Evolutionary conservation across 306 rosid species (phyloP), one percentile per base, ranked within the genome.

Genomic region (Argentina anserina): DNA sequence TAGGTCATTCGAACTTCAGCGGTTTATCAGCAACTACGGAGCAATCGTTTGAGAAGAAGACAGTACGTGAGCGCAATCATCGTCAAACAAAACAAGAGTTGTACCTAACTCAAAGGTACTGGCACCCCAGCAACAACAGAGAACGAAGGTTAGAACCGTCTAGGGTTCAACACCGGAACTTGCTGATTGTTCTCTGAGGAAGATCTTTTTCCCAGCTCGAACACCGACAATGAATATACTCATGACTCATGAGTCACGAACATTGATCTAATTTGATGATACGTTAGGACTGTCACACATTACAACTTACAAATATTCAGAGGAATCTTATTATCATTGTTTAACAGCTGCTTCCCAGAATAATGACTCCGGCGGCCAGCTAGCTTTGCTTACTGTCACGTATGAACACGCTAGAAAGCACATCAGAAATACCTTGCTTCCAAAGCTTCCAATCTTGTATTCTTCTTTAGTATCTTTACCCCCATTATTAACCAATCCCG

Each of bases 371-470:
- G 10, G 80, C 78, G 74, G 79, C 80, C 75, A 86, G 52, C 65
- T 59, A 26, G 62, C 40, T 72, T 67, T 69, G 33, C 72, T 11
- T 65, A 23, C 42, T 65, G 33, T 49, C 64, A 67, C 31, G 69
- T 79, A 76, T 85, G 92, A 87, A 87, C 79, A 26, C 80, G 2
- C 62, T 43, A 67, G 71, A 79, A 81, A 49, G 78, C 31, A 14
- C 34, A 37, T 34, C 14, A 72, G 65, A 85, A 73, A 89, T 88
- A 85, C 94, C 94, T 88, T 88, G 23, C 96, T 86, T 90, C 79
- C 75, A 62, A 55, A 9, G 67, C 77, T 73, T 61, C 70, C 78
- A 78, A 78, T 80, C 90, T 76, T 55, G 71, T 65, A 77, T 78
- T 50, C 15, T 26, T 55, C 31, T 55, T 12, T 25, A 26, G 62